phyloP scores from a whole-genome alignment of 2,329 filamentous ascomycete species.

The Hypoxylon sp. region DNA sequence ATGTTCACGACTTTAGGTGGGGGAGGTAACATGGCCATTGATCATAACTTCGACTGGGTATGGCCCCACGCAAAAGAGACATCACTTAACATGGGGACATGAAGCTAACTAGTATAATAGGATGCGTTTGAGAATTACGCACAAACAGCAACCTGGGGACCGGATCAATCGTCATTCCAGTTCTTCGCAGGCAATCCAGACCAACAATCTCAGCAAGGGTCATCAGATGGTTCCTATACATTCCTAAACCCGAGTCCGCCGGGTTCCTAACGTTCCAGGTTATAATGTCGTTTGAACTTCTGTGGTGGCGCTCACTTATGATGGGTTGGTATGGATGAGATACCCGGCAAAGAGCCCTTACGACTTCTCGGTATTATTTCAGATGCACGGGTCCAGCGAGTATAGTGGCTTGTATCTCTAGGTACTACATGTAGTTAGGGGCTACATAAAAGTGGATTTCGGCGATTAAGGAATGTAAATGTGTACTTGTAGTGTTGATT shows the following conservation, averaged over 20 bases:
- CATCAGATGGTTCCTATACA: constrained; percentile 52
- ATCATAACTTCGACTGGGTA: constrained; percentile 72
- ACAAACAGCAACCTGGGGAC: constrained; percentile 68
- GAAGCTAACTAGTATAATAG: constrained; percentile 57
- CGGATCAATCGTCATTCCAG: constrained; percentile 65
- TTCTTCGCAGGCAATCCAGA: constrained; percentile 60
- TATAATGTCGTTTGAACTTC: constrained; percentile 1
- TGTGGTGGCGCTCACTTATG: constrained; percentile 16
- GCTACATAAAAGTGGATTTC: constrained; percentile 27
- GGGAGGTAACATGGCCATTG: constrained; percentile 61
- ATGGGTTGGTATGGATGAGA: constrained; percentile 32
- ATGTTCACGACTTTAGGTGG: constrained; percentile 65
- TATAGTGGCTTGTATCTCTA: constrained; percentile 15
- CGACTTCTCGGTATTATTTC: constrained; percentile 32
- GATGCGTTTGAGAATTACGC: constrained; percentile 71
- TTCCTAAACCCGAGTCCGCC: constrained; percentile 52
- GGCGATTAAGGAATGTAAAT: constrained; percentile 20
- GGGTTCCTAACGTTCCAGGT: constrained; percentile 34
- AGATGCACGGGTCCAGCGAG: constrained; percentile 28
- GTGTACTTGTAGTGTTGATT: constrained; percentile 17
- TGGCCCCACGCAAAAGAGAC: constrained; percentile 45
- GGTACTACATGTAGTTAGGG: constrained; percentile 4
- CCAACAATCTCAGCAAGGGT: constrained; percentile 51
- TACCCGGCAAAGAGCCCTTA: constrained; percentile 29
- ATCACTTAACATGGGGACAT: neutral